Base-by-base conservation (phyloP, 2,329 filamentous ascomycete genomes). In the Diaporthe longicolla region DNA sequence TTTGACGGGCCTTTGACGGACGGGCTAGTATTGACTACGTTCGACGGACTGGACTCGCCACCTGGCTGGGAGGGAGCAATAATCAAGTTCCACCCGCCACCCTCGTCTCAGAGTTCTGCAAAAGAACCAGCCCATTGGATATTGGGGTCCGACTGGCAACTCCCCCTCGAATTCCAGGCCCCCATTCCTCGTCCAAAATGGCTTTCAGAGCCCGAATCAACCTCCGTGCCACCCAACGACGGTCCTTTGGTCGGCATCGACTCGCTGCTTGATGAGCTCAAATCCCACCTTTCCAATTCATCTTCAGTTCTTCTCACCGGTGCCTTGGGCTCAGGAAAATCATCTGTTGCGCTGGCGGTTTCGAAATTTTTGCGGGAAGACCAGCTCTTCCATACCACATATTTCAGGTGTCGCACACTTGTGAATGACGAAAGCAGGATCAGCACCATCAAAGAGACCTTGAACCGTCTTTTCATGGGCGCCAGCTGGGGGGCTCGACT, bases 251-350 rank as follows among this genome's bases (percentile, higher is more conserved):
- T 98, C 24, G 96, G 95, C 1, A 96, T 98, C 73, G 95, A 98
- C 78, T 85, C 88, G 2, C 85, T 97, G 0, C 88, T 98, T 37
- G 87, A 89, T 8, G 91, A 94, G 77, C 87, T 97, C 26, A 87
- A 93, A 74, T 92, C 91, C 2, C 94, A 97, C 78, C 85, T 99
- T 5, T 91, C 92, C 0, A 94, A 97, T 78, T 90, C 94, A 77
- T 98, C 96, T 0, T 98, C 97, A 0, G 94, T 98, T 1, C 87
- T 99, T 32, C 83, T 99, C 57, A 97, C 95, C 0, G 97, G 97
- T 52, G 94, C 94, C 0, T 90, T 98, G 77, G 97, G 97, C 0
- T 93, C 95, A 29, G 97, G 97, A 35, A 99, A 99, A 84, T 95
- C 94, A 3, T 92, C 92, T 0, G 89, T 98, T 37, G 90, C 94